A percentile compares a stretch with the other conserved stretches of the same genome.
These are phyloP conservation scores for Gossypium gossypioides DNA, from an alignment of 441 rosid species.

Conservation along the genomic window DNA sequence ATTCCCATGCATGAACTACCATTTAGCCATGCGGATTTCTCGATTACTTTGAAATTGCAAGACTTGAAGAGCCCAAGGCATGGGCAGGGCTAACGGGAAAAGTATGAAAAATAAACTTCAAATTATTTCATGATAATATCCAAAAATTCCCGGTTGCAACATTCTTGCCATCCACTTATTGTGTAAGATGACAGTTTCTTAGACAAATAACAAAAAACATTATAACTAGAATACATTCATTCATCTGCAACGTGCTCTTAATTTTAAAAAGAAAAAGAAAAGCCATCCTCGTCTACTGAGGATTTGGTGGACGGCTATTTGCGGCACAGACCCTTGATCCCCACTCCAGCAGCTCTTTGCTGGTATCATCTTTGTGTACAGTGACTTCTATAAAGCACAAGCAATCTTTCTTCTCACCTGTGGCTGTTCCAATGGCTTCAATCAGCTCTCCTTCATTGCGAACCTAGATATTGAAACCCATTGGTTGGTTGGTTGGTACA, in stretches of 20 bases:
- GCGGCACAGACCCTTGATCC: slow-evolving; percentile 6
- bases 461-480: not conserved
- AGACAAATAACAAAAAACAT: not conserved
- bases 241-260: not conserved
- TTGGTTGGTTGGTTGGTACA: too few species aligned
- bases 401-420: slow-evolving; percentile 5
- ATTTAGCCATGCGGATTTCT: too few species aligned
- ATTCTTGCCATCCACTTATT: not conserved
- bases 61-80: too few species aligned
- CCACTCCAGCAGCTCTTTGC: slow-evolving; percentile 11
- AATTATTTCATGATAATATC: not conserved
- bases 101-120: not conserved
- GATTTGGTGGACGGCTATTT: slow-evolving; percentile 9
- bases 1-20: too few species aligned
- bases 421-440: not conserved
- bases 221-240: not conserved
- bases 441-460: not conserved
- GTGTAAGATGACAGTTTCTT: not conserved
- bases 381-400: slow-evolving; percentile 1
- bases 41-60: too few species aligned
- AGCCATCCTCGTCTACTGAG: not conserved
- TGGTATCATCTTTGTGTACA: slow-evolving; percentile 2
- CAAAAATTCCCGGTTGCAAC: not conserved
- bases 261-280: not conserved
- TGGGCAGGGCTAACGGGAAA: too few species aligned